Base-by-base conservation (phyloP, 768 basidiomycete genomes). In the Chalciporus pseudorubinellus region DNA sequence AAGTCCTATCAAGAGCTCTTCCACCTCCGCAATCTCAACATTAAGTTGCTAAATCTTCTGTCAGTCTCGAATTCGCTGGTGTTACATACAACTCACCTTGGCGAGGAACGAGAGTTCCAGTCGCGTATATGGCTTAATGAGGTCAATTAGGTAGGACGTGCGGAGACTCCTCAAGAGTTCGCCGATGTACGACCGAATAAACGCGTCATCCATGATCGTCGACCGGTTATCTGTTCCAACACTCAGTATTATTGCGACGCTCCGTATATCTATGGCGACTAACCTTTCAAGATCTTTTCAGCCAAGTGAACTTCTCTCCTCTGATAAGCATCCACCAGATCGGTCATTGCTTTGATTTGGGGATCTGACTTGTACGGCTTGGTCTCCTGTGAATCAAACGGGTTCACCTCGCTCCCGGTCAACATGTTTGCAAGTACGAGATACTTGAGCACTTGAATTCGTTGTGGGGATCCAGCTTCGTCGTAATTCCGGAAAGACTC, bases 401-500 rank as follows among this genome's bases (percentile, higher is more conserved):
- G 97, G 68, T 99, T 98, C 71, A 99, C 97, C 66, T 97, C 93
- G 64, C 92, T 95, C 31, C 95, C 97, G 44, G 91, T 98, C 51
- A 99, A 75, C 95, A 99, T 98, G 71, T 98, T 94, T 4, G 94
- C 92, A 38, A 99, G 78, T 3, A 99, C 97, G 16, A 99, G 81
- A 68, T 99, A 99, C 72, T 99, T 99, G 54, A 99, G 79, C 3
- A 98, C 97, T 75, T 98, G 95, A 22, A 98, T 97, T 24, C 97
- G 79, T 68, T 98, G 95, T 1, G 93, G 87, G 4, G 92, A 94
- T 6, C 97, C 97, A 12, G 95, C 93, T 68, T 99, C 97, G 60
- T 99, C 97, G 66, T 98, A 99, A 65, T 95, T 97, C 59, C 90
- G 82, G 80, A 99, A 99, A 2, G 95, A 97, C 60, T 98, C 95